phyloP scores from a whole-genome alignment of 257 asterid species.

The Solanum pinnatisectum region DNA sequence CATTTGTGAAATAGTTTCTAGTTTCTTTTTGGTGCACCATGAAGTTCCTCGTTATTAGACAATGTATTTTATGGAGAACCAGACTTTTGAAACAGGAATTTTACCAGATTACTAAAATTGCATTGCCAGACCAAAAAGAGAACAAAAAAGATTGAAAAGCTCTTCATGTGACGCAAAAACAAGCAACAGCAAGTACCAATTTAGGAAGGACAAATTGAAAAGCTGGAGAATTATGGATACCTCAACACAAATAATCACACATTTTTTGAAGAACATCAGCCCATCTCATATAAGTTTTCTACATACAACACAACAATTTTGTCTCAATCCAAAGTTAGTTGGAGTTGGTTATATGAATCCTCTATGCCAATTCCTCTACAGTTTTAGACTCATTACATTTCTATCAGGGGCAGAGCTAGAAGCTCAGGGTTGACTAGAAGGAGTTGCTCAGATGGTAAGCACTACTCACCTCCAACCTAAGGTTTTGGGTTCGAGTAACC shows the following conservation, averaged over 20 bases:
- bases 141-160: neutral
- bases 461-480: neutral
- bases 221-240: neutral
- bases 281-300: neutral
- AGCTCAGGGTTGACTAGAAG: neutral
- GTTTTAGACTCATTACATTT: neutral
- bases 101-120: neutral
- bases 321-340: neutral
- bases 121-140: neutral
- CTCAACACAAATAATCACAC: neutral
- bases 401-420: neutral
- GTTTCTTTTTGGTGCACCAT: neutral
- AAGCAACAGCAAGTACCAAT: neutral
- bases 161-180: neutral
- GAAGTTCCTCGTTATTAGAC: neutral
- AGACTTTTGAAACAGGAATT: neutral
- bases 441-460: neutral
- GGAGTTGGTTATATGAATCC: neutral
- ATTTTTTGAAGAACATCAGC: neutral
- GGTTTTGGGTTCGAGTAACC: neutral
- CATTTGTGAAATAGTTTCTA: neutral
- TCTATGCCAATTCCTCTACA: neutral
- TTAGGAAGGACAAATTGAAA: neutral
- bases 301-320: neutral
- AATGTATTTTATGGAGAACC: neutral